Conservation (phyloP, 2,329 filamentous ascomycete species). For the Hymenoscyphus fraxineus region DNA sequence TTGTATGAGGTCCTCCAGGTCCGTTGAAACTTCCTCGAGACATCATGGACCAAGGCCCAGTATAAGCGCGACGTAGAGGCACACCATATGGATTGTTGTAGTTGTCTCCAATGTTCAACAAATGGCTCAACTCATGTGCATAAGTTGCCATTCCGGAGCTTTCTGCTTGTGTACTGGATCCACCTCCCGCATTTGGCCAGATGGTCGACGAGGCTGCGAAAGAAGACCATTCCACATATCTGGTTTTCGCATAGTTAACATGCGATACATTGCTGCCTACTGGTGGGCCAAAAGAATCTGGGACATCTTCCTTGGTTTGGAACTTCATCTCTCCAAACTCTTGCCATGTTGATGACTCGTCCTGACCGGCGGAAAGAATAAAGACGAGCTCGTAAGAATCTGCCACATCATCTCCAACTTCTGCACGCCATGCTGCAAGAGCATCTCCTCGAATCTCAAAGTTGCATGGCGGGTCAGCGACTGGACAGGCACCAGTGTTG, state of each 20-base stretch:
- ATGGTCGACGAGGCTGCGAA: conserved; percentile 16
- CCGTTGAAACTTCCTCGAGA: conserved; percentile 19
- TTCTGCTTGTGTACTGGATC: conserved; percentile 12
- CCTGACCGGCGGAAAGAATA: conserved; percentile 18
- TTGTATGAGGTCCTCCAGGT: conserved; percentile 20
- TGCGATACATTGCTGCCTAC: conserved; percentile 8
- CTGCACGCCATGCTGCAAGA: conserved; percentile 15
- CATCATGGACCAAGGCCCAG: conserved; percentile 20
- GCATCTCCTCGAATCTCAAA: conserved; percentile 16
- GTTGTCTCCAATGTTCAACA: conserved; percentile 20
- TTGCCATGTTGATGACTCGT: conserved; percentile 20
- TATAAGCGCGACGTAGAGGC: conserved; percentile 14
- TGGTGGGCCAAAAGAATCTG: conserved; percentile 17
- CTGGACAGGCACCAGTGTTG: conserved; percentile 14
- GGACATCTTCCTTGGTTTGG: conserved; percentile 17
- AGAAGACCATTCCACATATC: conserved; percentile 19
- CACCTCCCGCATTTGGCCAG: conserved; percentile 15
- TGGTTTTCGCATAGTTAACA: conserved; percentile 16
- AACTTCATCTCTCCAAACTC: conserved; percentile 23
- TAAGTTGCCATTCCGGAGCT: conserved; percentile 17
- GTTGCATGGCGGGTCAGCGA: conserved; percentile 7
- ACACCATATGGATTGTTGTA: conserved; percentile 18
- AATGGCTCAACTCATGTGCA: conserved; percentile 18
- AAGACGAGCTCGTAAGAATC: conserved; percentile 16
- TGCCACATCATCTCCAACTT: conserved; percentile 12